A percentile compares a stretch with the other conserved stretches of the same genome.
Conservation (phyloP, 129 eudicot genomes). For the Tagetes erecta region DNA sequence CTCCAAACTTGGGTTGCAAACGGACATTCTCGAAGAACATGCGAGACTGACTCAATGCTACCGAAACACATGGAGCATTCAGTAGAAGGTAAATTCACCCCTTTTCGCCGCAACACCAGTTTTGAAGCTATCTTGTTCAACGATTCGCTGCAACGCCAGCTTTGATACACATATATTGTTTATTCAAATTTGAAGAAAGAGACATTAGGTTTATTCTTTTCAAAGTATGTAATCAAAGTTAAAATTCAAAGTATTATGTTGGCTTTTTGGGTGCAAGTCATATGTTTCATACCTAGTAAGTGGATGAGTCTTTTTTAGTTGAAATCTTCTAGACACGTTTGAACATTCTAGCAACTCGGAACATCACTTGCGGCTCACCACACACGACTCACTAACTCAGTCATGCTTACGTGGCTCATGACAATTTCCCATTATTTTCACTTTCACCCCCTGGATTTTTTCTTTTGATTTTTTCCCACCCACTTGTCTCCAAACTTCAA, state of each 20-base stretch:
- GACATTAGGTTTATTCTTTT: too few species aligned
- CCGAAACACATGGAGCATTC: too few species aligned
- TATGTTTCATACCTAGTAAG: constrained; percentile 13
- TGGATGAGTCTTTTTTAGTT: constrained; percentile 17
- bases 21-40: too few species aligned
- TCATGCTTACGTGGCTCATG: constrained; percentile 46
- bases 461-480: not conserved
- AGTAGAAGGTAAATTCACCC: too few species aligned
- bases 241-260: constrained; percentile 27
- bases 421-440: constrained; percentile 23
- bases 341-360: constrained; percentile 30
- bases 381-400: constrained; percentile 38
- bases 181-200: too few species aligned
- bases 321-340: constrained; percentile 27
- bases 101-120: too few species aligned
- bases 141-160: too few species aligned
- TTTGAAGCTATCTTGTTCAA: too few species aligned
- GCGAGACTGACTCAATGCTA: too few species aligned
- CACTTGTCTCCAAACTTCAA: constrained; percentile 36
- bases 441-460: constrained; percentile 2
- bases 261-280: constrained; percentile 31
- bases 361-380: constrained; percentile 33
- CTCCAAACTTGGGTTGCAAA: too few species aligned
- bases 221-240: not conserved
- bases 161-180: too few species aligned